A percentile compares a stretch with the other conserved stretches of the same genome.
These are phyloP conservation scores for Annona squamosa DNA, from an alignment of 164 flowering plant species.

Conservation along the genomic window DNA sequence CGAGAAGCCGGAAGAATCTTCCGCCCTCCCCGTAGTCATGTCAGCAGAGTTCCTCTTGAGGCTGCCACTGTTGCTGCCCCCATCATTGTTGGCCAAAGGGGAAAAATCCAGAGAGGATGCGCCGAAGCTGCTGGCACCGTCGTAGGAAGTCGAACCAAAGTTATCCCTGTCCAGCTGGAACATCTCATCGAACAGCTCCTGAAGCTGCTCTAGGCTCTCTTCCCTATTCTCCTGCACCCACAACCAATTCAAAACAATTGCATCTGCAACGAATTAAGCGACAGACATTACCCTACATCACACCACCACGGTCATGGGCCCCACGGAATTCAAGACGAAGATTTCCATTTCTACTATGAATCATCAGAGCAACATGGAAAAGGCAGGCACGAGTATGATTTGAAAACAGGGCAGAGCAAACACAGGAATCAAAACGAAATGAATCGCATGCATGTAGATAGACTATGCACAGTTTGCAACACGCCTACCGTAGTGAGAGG, in stretches of 20 bases:
- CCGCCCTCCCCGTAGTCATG: conserved; percentile 22
- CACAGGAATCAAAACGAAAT: neutral
- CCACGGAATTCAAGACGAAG: no score
- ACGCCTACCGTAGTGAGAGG: neutral
- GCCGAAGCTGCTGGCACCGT: neutral
- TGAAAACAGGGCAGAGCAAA: no score
- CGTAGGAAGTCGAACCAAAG: conserved; percentile 20
- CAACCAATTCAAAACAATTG: neutral
- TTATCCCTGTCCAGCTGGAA: conserved; percentile 38
- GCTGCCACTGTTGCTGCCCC: conserved; percentile 2
- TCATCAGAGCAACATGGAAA: no score
- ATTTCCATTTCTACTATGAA: no score
- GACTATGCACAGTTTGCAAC: neutral
- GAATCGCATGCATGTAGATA: neutral
- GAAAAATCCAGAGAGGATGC: conserved; percentile 19
- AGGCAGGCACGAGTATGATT: no score
- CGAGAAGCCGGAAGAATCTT: neutral
- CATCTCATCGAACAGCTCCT: conserved; percentile 66
- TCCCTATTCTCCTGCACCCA: conserved; percentile 46
- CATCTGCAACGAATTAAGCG: no score
- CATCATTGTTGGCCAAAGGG: conserved; percentile 3
- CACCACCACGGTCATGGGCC: no score
- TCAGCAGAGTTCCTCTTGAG: conserved; percentile 40
- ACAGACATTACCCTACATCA: no score
- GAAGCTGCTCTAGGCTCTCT: conserved; percentile 69